These are phyloP conservation scores for Fusarium virguliforme DNA, from an alignment of 2,329 filamentous ascomycete species.

Conservation along the genomic window DNA sequence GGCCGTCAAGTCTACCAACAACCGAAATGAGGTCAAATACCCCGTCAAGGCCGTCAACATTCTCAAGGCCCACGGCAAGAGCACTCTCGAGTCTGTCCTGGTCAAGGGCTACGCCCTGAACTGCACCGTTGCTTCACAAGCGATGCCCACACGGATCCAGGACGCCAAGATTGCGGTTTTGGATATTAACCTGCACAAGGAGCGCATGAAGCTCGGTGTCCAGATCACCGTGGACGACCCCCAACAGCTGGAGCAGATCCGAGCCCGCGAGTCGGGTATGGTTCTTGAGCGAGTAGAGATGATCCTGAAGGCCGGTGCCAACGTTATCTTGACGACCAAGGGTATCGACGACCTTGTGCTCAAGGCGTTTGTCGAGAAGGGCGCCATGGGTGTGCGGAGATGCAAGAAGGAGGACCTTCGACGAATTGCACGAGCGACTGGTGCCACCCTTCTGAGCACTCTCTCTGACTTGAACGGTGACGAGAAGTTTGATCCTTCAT, in stretches of 20 bases:
- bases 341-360: conserved; percentile 97
- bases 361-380: conserved; percentile 94
- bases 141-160: conserved; percentile 92
- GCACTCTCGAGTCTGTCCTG: conserved; percentile 86
- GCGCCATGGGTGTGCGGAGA: conserved; percentile 94
- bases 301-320: conserved; percentile 97
- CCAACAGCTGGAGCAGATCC: conserved; percentile 96
- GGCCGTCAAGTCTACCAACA: conserved; percentile 94
- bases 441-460: conserved; percentile 92
- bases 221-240: conserved; percentile 99
- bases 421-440: conserved; percentile 95
- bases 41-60: conserved; percentile 99
- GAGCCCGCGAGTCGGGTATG: conserved; percentile 92
- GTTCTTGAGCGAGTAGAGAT: conserved; percentile 95
- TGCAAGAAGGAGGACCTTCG: conserved; percentile 99
- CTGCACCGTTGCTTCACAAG: conserved; percentile 98
- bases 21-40: conserved; percentile 92
- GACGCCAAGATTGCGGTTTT: conserved; percentile 97
- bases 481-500: conserved; percentile 93
- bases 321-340: conserved; percentile 97
- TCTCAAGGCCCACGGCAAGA: conserved; percentile 98
- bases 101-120: conserved; percentile 98
- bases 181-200: conserved; percentile 99
- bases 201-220: conserved; percentile 98
- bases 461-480: conserved; percentile 97